Evolutionary conservation across 2,329 filamentous ascomycete genomes (phyloP), one percentile per base, ranked within the genome.

Genomic region (Aspergillus latus): DNA sequence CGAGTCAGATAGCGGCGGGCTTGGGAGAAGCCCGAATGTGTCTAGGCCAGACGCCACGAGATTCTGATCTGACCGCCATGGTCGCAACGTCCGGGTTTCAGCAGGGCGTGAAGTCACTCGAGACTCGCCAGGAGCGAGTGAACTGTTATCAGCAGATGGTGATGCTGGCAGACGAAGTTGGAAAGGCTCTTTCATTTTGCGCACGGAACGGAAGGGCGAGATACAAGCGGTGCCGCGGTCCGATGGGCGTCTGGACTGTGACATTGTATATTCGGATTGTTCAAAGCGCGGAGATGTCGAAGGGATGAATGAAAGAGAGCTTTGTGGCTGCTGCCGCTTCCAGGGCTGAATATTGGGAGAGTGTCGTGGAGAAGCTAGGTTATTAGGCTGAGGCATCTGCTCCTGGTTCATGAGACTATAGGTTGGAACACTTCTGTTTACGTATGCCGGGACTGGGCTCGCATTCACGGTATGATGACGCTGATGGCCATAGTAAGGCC

Each of bases 181-280:
- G 36, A 74, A 74, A 11, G 72, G 72, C 49, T 74, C 66, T 45
- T 74, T 74, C 72, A 74, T 74, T 56, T 60, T 69, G 15, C 70
- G 68, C 8, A 74, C 72, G 1, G 72, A 74, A 13, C 72, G 72
- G 52, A 74, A 74, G 0, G 72, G 72, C 9, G 72, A 74, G 37
- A 73, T 64, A 16, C 59, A 67, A 45, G 64, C 56, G 8, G 64
- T 55, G 0, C 53, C 60, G 5, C 70, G 67, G 13, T 71, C 70
- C 36, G 59, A 56, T 26, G 65, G 59, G 28, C 69, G 63, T 54
- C 66, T 62, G 21, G 62, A 49, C 36, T 66, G 60, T 10, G 65
- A 58, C 16, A 59, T 56, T n/a, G 67, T 64, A 52, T 68, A 65
- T 29, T 73, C 70, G 16, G 63, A 52, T 26, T 66, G 59, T 30